Evolutionary conservation across 768 basidiomycete genomes (phyloP).

Genomic region (Lactarius quietus): DNA sequence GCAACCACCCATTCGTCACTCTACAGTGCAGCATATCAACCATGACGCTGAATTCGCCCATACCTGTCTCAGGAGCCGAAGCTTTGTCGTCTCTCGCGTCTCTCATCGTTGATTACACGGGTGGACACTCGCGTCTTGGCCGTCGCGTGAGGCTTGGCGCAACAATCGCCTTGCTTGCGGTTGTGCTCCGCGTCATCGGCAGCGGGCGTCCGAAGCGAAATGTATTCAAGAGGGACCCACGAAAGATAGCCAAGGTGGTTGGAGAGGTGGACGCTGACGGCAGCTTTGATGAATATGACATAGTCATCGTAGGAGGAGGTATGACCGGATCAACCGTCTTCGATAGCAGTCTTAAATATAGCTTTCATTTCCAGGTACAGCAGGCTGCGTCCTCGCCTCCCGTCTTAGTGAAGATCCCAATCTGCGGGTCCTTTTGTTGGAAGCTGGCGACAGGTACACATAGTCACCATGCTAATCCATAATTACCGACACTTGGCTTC

Average conservation of each 20-base stretch:
- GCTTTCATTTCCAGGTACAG: constrained; percentile 42
- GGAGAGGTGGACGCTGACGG: constrained; percentile 13
- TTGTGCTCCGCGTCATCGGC: not conserved
- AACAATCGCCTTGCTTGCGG: not conserved
- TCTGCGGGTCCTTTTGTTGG: constrained; percentile 52
- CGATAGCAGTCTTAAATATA: not conserved
- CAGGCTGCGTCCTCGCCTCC: constrained; percentile 59
- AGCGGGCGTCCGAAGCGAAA: constrained; percentile 6
- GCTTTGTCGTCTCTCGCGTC: not conserved
- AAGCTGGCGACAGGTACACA: constrained; percentile 57
- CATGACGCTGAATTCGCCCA: constrained; percentile 4
- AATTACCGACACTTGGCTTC: not conserved
- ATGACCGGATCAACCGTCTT: constrained; percentile 10
- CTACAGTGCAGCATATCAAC: not conserved
- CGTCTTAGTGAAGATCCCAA: constrained; percentile 54
- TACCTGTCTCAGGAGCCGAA: constrained; percentile 1
- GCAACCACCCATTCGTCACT: not conserved
- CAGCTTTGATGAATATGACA: constrained; percentile 34
- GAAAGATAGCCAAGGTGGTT: constrained; percentile 10
- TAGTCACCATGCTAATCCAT: not conserved
- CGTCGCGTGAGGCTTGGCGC: constrained; percentile 12
- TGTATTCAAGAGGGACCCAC: constrained; percentile 7
- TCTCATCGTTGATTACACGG: constrained; percentile 2
- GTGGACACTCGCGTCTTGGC: constrained; percentile 10
- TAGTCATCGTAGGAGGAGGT: constrained; percentile 40